Percentiles rank a stretch among this genome's conserved stretches.
Evolutionary conservation across 257 asterid species (phyloP).

Genomic region (Nicotiana paniculata): DNA sequence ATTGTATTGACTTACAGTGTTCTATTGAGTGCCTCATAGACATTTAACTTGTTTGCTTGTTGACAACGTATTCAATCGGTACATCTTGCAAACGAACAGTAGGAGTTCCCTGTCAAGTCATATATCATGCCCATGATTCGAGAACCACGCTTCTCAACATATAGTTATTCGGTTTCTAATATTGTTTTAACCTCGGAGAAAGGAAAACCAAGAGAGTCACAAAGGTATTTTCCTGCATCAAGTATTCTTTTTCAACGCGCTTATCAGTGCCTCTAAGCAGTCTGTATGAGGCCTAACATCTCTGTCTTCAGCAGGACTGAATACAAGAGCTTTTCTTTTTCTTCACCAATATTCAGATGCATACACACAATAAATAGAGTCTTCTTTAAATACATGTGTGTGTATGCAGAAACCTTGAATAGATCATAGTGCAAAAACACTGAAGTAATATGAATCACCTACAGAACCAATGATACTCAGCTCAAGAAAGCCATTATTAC

Average conservation of each 20-base stretch:
- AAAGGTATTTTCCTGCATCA: background rate
- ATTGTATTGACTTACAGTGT: background rate
- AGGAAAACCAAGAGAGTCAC: background rate
- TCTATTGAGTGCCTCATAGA: background rate
- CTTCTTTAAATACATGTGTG: background rate
- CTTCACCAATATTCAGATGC: background rate
- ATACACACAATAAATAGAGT: background rate
- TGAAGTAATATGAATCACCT: background rate
- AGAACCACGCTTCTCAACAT: background rate
- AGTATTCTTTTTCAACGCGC: background rate
- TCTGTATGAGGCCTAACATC: background rate
- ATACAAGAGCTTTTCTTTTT: background rate
- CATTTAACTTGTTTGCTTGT: background rate
- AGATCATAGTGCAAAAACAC: background rate
- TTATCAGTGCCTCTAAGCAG: background rate
- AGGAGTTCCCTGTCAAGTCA: background rate
- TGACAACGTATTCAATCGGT: background rate
- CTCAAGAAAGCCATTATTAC: constrained; percentile 20
- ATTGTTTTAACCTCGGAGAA: background rate
- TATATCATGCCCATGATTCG: background rate
- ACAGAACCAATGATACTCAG: background rate
- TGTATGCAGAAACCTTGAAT: background rate
- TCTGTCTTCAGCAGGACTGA: background rate
- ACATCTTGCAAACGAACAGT: background rate
- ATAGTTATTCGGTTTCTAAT: background rate